Conservation (phyloP, 2,329 filamentous ascomycete species). For the Colletotrichum noveboracense region DNA sequence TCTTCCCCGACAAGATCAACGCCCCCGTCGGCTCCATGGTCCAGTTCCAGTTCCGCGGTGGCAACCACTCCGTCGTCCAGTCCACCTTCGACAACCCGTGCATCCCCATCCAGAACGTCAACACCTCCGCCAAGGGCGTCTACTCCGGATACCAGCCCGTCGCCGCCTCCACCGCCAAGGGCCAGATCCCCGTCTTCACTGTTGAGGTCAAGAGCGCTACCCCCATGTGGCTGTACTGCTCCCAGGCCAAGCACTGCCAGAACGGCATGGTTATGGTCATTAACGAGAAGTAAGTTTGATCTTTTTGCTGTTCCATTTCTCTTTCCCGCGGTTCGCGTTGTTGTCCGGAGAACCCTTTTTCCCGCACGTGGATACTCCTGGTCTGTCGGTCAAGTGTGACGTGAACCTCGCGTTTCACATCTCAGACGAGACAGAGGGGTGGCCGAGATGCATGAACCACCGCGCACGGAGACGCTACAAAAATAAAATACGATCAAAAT, state of each 20-base stretch:
- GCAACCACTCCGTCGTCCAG: constrained; percentile 82
- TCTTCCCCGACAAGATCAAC: constrained; percentile 69
- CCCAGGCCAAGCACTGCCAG: constrained; percentile 76
- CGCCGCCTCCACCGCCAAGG: constrained; percentile 51
- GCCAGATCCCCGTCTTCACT: constrained; percentile 71
- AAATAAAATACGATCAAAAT: constrained; percentile 3
- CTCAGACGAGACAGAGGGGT: constrained; percentile 6
- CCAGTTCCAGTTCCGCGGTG: constrained; percentile 69
- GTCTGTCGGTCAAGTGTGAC: neutral
- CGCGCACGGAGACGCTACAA: neutral
- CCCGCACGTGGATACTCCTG: neutral
- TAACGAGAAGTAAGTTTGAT: constrained; percentile 68
- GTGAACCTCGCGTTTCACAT: constrained; percentile 3
- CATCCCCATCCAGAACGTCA: constrained; percentile 60
- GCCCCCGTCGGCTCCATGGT: constrained; percentile 68
- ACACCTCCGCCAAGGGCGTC: constrained; percentile 62
- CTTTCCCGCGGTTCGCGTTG: neutral
- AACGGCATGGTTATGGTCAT: constrained; percentile 78
- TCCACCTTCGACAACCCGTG: constrained; percentile 77
- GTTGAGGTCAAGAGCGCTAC: constrained; percentile 71
- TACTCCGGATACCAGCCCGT: constrained; percentile 73
- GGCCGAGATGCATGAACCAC: neutral
- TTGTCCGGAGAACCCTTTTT: neutral
- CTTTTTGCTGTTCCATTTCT: neutral
- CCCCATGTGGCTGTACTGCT: constrained; percentile 83